Conservation (phyloP, 2,329 filamentous ascomycete genomes). For the Endothia cerciana region DNA sequence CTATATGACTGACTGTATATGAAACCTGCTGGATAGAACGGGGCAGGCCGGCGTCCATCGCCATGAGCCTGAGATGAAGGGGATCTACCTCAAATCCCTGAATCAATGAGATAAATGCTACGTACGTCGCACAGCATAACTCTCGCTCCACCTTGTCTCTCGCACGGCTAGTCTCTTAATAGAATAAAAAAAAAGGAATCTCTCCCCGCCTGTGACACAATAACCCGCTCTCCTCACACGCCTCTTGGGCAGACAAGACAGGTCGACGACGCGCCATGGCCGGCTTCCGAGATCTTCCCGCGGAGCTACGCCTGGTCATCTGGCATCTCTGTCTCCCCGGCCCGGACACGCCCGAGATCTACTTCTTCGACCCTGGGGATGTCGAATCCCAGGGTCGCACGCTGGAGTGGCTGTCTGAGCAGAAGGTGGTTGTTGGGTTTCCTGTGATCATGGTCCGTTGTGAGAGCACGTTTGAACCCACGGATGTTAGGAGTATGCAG, state of each 20-base stretch:
- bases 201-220: too few relatives aligned
- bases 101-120: neutral
- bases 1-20: neutral
- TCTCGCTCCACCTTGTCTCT: too few relatives aligned
- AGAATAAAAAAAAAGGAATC: too few relatives aligned
- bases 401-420: too few relatives aligned
- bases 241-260: neutral
- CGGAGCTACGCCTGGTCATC: constrained; percentile 11
- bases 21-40: too few relatives aligned
- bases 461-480: neutral
- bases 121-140: too few relatives aligned
- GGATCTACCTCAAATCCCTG: neutral
- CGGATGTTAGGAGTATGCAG: too few relatives aligned
- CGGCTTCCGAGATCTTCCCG: constrained; percentile 6
- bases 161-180: too few relatives aligned
- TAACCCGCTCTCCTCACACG: neutral
- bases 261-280: neutral
- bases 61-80: neutral
- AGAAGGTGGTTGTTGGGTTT: constrained; percentile 18
- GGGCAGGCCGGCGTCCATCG: neutral
- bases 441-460: constrained; percentile 4
- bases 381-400: too few relatives aligned
- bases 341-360: constrained; percentile 9
- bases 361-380: constrained; percentile 19
- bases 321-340: constrained; percentile 15